Base-by-base conservation (phyloP, 768 basidiomycete genomes). In the Rhizopogon salebrosus region DNA sequence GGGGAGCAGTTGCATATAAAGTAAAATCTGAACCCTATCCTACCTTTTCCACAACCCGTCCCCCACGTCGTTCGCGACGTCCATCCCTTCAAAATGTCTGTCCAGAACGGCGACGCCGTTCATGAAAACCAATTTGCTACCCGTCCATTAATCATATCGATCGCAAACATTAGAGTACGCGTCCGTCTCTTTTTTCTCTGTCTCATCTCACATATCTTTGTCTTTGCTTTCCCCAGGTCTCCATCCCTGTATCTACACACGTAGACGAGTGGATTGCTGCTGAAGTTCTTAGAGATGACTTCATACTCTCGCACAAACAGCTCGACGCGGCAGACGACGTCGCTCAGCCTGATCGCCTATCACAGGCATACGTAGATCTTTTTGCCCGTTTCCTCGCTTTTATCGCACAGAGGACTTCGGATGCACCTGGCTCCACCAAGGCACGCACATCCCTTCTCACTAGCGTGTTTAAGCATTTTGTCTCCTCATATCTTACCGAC, bases 241-340 rank as follows among this genome's bases (percentile, higher is more conserved):
- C 89, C 57, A 84, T 98, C 69, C 92, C 91, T 41, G 89, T 97
- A 54, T 85, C 92, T 41, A 84, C 89, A n/a, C 72, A 75, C 36
- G 57, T 75, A 59, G 84, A 93, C 69, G 83, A 92, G 70, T 97
- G 95, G 94, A 91, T 93, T 64, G 80, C 84, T 50, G 93, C 94
- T 48, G 93, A 95, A 73, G 84, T 94, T 63, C 82, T 95, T 53
- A 78, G 89, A 63, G 93, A 97, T 63, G 90, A 94, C 54, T 98
- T 95, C 67, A 71, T 77, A 52, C 82, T 91, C 69, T 69, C 78
- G 51, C 81, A 83, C 65, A 75, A 75, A 29, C 78, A 75, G 67
- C 58, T 78, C 68, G 80, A 86, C 67, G 73, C 77, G 58, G 71
- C 79, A 63, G 82, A 82, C 64, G 75, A 72, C 51, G 73, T 77